Percentiles rank a stretch among this genome's conserved stretches.
phyloP scores from a whole-genome alignment of 169 alveolate genomes.

The Plasmodium adleri region DNA sequence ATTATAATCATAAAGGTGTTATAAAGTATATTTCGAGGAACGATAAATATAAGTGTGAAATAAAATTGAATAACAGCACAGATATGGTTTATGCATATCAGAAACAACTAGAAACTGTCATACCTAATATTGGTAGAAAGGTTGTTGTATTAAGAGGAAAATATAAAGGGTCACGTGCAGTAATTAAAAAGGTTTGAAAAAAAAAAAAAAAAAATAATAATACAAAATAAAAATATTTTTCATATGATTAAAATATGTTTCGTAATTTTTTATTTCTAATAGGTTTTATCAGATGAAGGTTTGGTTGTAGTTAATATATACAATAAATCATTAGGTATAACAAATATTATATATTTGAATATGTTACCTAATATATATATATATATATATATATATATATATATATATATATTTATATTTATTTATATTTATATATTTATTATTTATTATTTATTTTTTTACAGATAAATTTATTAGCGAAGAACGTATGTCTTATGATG shows the following conservation, averaged over 20 bases:
- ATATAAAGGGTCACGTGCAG: slow-evolving; percentile 36
- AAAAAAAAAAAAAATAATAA: no score
- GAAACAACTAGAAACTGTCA: slow-evolving; percentile 65
- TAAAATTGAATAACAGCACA: slow-evolving; percentile 20
- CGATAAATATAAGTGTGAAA: slow-evolving; percentile 64
- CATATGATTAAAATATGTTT: no score
- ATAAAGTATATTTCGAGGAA: slow-evolving; percentile 10
- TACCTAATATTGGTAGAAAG: slow-evolving; percentile 59
- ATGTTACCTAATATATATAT: no score
- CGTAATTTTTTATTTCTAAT: neutral
- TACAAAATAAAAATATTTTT: no score
- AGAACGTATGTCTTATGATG: slow-evolving; percentile 34
- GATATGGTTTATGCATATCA: slow-evolving; percentile 23
- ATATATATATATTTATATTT: no score
- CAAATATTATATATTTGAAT: neutral
- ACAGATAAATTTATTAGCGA: slow-evolving; percentile 37
- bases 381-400: no score
- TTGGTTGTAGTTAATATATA: slow-evolving; percentile 24
- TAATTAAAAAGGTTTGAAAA: slow-evolving; percentile 31
- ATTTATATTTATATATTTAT: neutral
- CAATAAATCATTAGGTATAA: slow-evolving; percentile 45
- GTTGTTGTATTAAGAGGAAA: slow-evolving; percentile 38
- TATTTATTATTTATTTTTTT: neutral
- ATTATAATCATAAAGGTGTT: slow-evolving; percentile 52
- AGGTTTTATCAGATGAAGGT: slow-evolving; percentile 57